Evolutionary conservation across 345 rosid species (phyloP), one percentile per base, ranked within the genome.

Genomic region (Citrus reticulata): DNA sequence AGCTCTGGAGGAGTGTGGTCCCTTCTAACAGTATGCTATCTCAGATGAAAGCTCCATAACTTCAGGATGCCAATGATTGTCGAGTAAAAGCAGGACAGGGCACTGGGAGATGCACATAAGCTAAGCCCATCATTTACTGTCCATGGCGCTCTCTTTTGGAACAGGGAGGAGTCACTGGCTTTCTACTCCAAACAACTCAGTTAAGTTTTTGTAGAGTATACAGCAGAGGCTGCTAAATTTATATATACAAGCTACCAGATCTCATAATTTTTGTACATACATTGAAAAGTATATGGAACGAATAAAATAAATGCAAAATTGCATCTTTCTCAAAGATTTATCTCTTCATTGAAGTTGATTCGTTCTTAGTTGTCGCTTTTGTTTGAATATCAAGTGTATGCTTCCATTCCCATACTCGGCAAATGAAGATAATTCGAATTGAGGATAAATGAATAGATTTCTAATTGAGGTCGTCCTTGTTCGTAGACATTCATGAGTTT

Each of bases 201-300:
- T 29, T 74, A 81, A 42, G 81, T 76, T 78, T 85, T 73, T 79
- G 77, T 81, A 72, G 81, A 69, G 30, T 69, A 79, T 69, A 79
- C 55, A 9, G 51, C 51, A 46, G 51, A 42, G 59, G 32, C 79
- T 68, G 32, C 27, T 14, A 20, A 80, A 64, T 11, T 24, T 39
- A 46, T 29, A 75, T 54, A 74, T 68, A 30, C 74, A 37, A 79
- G 77, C 64, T 75, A 39, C 73, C 25, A 51, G 64, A 54, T 62
- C 67, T 77, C 65, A 40, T 70, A 78, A 65, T 80, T 79, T 74
- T 54, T 86, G 88, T 88, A 85, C 65, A 80, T 77, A 64, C 82
- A 67, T 81, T 79, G n/a, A 73, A 57, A 66, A 61, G 62, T 51
- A 78, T 61, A 71, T 35, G 40, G 49, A n/a, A 22, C n/a, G 78